Evolutionary conservation across 305 asterid genomes (phyloP).

Genomic region (Fraxinus greggii): DNA sequence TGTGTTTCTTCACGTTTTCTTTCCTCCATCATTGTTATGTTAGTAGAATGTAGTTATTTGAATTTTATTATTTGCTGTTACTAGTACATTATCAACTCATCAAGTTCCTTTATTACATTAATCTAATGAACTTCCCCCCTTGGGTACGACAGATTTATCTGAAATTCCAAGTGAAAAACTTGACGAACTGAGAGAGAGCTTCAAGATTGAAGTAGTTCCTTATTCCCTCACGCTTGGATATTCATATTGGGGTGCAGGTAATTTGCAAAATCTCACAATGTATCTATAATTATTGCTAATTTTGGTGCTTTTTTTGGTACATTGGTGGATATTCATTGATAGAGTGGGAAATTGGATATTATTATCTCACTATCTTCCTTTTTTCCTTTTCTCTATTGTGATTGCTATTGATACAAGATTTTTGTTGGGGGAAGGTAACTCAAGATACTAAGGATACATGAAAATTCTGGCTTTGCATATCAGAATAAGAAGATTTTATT

Average conservation of each 20-base stretch:
- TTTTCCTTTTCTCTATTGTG: neutral
- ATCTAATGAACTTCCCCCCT: neutral
- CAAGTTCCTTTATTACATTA: neutral
- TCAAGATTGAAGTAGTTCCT: conserved; percentile 71
- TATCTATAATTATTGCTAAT: neutral
- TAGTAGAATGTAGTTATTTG: neutral
- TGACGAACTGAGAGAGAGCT: conserved; percentile 62
- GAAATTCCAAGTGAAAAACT: conserved; percentile 63
- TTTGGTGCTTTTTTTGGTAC: neutral
- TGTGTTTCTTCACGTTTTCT: neutral
- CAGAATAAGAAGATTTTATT: neutral
- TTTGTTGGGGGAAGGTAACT: neutral
- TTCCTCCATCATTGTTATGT: neutral
- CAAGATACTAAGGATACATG: neutral
- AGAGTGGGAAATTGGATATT: neutral
- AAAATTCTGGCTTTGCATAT: neutral
- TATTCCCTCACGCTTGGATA: conserved; percentile 73
- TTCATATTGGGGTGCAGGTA: conserved; percentile 93
- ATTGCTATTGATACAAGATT: neutral
- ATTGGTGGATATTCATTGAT: neutral
- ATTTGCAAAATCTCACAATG: neutral
- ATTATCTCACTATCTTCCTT: neutral
- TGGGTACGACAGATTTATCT: conserved; percentile 57
- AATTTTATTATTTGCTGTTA: conserved; percentile 4
- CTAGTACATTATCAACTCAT: neutral